These are phyloP conservation scores for Aurantiochytrium sp. DNA, from an alignment of 108 stramenopile species.

Conservation along the genomic window DNA sequence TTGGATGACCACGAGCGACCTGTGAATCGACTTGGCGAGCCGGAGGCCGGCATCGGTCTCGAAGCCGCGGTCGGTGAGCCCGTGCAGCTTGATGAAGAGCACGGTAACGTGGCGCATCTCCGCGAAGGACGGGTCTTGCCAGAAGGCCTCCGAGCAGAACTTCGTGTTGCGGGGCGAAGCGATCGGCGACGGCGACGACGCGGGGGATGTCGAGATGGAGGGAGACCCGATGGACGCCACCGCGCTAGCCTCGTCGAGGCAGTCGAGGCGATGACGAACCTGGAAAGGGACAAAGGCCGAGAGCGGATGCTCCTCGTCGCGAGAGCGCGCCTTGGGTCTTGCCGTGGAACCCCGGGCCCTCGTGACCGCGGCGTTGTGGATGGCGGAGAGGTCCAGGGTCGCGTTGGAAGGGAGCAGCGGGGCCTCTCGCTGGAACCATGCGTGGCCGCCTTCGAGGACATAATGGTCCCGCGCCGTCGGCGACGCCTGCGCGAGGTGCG, in stretches of 20 bases:
- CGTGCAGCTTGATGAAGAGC: constrained; percentile 13
- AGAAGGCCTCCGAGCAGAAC: neutral
- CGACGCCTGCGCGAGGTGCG: too few species aligned
- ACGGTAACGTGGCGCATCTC: constrained; percentile 23
- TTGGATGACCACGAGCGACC: constrained; percentile 9
- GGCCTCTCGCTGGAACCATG: neutral
- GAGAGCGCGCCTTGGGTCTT: neutral
- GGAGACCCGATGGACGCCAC: too few species aligned
- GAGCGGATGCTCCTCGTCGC: neutral
- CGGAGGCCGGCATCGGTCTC: neutral
- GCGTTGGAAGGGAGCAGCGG: neutral
- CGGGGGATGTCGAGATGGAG: too few species aligned
- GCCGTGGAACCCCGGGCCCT: neutral
- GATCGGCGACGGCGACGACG: neutral
- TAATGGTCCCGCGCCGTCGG: neutral
- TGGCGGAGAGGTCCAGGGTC: neutral
- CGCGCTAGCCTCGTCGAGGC: neutral
- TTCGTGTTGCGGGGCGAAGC: neutral
- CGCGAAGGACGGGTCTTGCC: neutral
- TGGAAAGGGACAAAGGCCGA: neutral
- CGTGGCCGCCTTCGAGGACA: neutral
- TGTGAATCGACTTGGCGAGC: constrained; percentile 17
- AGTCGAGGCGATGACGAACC: neutral
- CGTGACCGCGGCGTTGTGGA: neutral
- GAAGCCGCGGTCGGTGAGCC: neutral